Base-by-base conservation (phyloP, 192 early-diverging fungal genomes). In the Spizellomyces sp. region DNA sequence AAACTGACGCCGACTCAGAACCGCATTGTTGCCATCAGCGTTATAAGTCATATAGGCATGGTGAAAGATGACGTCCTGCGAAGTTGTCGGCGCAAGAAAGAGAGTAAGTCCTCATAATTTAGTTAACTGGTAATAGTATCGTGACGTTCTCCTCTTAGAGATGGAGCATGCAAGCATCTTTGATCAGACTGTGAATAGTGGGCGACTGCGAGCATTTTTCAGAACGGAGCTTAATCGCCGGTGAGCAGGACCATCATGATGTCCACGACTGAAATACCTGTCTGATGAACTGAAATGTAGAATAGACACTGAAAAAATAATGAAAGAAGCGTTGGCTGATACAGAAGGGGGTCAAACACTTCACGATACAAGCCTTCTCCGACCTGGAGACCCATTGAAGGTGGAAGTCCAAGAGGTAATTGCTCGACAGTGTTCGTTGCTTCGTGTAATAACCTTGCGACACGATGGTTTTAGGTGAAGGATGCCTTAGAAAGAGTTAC, bases 341-440 rank as follows among this genome's bases (percentile, higher is more conserved):
- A 61, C 75, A n/a, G 70, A 79, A 61, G 60, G 66, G 12, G 77
- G 78, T 59, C 66, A 76, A 5, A 27, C 56, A 7, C 48, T 71
- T 5, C 36, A 70, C 15, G 75, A 75, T 36, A 27, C 57, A 9
- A 50, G 50, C n/a, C 46, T 50, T 36, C 36, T 73, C 22, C 62
- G 62, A 36, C 69, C 47, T 43, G 19, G 61, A 17, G 77, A 82
- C 45, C 54, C 61, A 55, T 60, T 82, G 50, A 74, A 74, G 42
- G 61, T 63, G 50, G 77, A 82, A 67, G 21, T 82, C 12, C 77
- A 77, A 64, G 77, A 82, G 71, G 80, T 79, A 63, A 9, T 65
- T 21, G 1, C 3, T 65, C 27, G 27, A 44, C 64, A 1, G 1
- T 27, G 9, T 10, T 1, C 9, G 12, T 15, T 50, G 42, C 47